Percentiles rank a stretch among this genome's conserved stretches.
Evolutionary conservation across 805 yeast genomes (phyloP).

Genomic region (Metschnikowia gruessii): DNA sequence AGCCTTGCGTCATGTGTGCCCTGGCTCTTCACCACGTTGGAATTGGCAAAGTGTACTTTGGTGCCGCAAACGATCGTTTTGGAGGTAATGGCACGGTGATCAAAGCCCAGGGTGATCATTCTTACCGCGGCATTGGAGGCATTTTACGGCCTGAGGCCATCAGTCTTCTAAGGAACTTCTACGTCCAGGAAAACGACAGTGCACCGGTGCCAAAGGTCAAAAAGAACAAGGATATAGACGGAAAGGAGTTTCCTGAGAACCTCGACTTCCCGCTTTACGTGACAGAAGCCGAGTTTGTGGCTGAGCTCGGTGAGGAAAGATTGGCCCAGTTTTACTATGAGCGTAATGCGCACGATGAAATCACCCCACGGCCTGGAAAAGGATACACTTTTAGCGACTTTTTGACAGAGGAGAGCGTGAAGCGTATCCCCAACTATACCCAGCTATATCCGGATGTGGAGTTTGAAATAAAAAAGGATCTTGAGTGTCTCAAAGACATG

Average conservation of each 20-base stretch:
- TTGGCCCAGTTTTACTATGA: conserved; percentile 7
- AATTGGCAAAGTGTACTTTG: conserved; percentile 72
- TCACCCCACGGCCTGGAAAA: conserved; percentile 11
- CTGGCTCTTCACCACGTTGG: conserved; percentile 81
- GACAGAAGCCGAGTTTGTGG: conserved; percentile 46
- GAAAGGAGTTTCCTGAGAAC: conserved; percentile 53
- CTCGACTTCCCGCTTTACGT: conserved; percentile 57
- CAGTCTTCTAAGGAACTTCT: conserved; percentile 74
- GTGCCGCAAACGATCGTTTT: conserved; percentile 92
- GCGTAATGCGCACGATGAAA: conserved; percentile 8
- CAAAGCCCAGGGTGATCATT: conserved; percentile 35
- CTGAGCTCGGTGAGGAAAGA: conserved; percentile 46
- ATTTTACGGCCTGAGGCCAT: conserved; percentile 79
- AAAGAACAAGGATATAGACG: conserved; percentile 59
- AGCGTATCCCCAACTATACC: conserved; percentile 5
- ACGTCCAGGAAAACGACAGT: conserved; percentile 76
- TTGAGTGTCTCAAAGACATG: conserved; percentile 2
- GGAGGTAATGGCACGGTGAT: conserved; percentile 95
- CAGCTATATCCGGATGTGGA: conserved; percentile 7
- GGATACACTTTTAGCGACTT: conserved; percentile 10
- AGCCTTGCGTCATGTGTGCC: conserved; percentile 98
- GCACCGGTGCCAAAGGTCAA: conserved; percentile 83
- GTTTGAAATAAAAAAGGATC: conserved; percentile 3
- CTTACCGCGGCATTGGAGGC: conserved; percentile 70
- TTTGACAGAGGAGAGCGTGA: neutral